Percentiles rank a stretch among this genome's conserved stretches.
Evolutionary conservation across 768 basidiomycete species (phyloP).

Genomic region (Lactifluus hygrophoroides): DNA sequence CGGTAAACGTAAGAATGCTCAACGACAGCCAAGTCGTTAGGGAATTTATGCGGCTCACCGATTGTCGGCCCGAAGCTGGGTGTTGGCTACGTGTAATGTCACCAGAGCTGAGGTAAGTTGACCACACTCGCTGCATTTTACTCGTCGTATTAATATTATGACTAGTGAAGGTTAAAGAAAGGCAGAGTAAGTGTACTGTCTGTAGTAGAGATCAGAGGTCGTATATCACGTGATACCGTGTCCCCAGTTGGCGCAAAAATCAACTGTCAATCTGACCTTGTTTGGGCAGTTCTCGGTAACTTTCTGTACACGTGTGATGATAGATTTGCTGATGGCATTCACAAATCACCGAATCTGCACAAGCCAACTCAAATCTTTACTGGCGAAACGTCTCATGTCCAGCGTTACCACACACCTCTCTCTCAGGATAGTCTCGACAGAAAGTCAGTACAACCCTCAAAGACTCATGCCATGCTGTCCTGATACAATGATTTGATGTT

Average conservation of each 20-base stretch:
- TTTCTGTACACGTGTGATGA: too few species aligned
- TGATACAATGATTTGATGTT: neutral
- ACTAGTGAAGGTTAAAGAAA: too few species aligned
- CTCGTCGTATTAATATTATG: constrained; percentile 6
- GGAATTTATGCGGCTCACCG: constrained; percentile 3
- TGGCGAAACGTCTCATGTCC: too few species aligned
- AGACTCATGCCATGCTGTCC: neutral
- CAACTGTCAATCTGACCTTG: too few species aligned
- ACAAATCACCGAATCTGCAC: too few species aligned
- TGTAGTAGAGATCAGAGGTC: too few species aligned
- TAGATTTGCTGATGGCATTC: too few species aligned
- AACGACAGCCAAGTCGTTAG: neutral
- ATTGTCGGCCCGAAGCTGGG: constrained; percentile 1
- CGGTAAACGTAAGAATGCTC: neutral
- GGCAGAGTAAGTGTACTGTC: too few species aligned
- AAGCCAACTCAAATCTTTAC: too few species aligned
- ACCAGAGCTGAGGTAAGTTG: constrained; percentile 37
- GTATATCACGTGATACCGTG: too few species aligned
- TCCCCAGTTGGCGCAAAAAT: too few species aligned
- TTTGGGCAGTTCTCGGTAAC: too few species aligned
- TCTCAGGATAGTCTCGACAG: constrained; percentile 31
- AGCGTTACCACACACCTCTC: constrained; percentile 31
- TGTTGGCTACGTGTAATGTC: constrained; percentile 7
- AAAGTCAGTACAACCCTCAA: constrained; percentile 11
- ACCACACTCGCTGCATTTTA: constrained; percentile 46